Base-by-base conservation (phyloP, 1,284 basidiomycete genomes). In the Phellopilus nigrolimitatus region DNA sequence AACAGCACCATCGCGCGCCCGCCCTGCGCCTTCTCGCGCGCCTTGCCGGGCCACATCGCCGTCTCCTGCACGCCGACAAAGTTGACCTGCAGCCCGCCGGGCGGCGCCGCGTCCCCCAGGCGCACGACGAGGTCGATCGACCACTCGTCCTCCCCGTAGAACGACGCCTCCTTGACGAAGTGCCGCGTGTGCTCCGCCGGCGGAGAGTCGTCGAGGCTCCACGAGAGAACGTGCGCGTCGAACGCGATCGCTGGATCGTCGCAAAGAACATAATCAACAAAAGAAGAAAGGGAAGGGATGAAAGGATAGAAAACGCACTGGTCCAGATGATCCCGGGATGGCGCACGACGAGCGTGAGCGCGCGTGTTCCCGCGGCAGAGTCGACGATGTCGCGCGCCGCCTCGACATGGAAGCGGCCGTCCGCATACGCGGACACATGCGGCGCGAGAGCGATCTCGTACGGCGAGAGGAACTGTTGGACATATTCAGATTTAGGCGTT, bases 311-410 rank as follows among this genome's bases (percentile, higher is more conserved):
- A 15, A 4, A 65, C 76, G 50, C 59, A 83, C 87, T 81, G 3
- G 88, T 88, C 92, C 92, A 95, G 55, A 95, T 94, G 27, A 94
- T 68, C 8, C 85, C 87, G 1, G 91, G 89, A 69, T 97, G 94
- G 39, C 80, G 71, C 39, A 97, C 76, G 39, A 76, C 70, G 27
- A 98, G 64, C 4, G 80, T 84, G 45, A 98, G 65, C 44, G 73
- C 79, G 50, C 93, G 75, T 2, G 85, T 90, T 3, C 80, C 80
- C n/a, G 76, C 75, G 12, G 64, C 66, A 8, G 70, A 56, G 60
- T 90, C 78, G 19, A 82, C 64, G 12, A 68, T 66, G 55, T 88
- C 81, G 48, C 87, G 77, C n/a, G 76, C 62, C 1, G 85, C 80
- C 0, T 69, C 68, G 13, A 94, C 72, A 2, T 65, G 72, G 65